Evolutionary conservation across 1,284 basidiomycete genomes (phyloP), one percentile per base, ranked within the genome.

Genomic region (Ceratobasidium sp.): DNA sequence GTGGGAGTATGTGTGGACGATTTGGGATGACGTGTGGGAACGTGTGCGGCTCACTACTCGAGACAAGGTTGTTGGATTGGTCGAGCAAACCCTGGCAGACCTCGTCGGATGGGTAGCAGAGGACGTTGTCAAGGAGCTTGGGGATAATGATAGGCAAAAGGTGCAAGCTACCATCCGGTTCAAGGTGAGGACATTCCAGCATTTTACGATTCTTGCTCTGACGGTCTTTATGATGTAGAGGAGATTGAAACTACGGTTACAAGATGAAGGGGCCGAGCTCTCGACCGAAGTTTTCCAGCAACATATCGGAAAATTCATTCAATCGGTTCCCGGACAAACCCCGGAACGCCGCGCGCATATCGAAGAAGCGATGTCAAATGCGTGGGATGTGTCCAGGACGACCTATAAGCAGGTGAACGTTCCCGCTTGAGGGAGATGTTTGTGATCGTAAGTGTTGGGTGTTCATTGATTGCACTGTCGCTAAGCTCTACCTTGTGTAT

Each of bases 21-120:
- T 68, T 17, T 68, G 66, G 66, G 66, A 68, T 22, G 66, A 68
- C 11, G 32, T 68, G 0, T 68, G 66, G 66, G 66, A 68, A 25
- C 22, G 29, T 11, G 34, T 29, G 8, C 22, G 46, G 29, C 9
- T 49, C 9, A 29, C 49, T 2, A 68, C 66, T n/a, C 66, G n/a
- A 40, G 44, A 49, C n/a, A 68, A 37, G 66, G n/a, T 68, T 17
- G 66, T 49, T 19, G 25, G n/a, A 1, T 49, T 68, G 9, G 66
- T 68, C 29, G 49, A 68, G 29, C 54, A n/a, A 13, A 68, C 66
- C 1, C 7, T 68, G 34, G 32, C 49, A 7, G 66, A 68, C 17
- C 54, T 68, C 25, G 49, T 49, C 1, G 17, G 66, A 2, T 68
- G 66, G 66, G 49, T 68, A 22, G 46, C 32, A 40, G 66, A 67